These are phyloP conservation scores for Phoma herbarum DNA, from an alignment of 2,329 filamentous ascomycete genomes.

Conservation along the genomic window DNA sequence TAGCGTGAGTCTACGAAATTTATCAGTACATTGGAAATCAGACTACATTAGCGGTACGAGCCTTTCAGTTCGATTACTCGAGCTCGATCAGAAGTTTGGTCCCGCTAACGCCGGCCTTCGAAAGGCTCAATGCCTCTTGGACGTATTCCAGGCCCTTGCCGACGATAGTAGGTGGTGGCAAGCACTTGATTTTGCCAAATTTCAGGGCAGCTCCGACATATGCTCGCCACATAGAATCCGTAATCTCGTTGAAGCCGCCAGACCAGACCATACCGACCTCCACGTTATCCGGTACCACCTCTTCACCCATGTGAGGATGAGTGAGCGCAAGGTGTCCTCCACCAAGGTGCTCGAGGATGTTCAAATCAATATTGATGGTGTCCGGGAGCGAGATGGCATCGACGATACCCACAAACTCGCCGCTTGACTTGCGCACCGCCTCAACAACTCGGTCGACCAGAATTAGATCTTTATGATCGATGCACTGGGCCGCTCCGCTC, in stretches of 20 bases:
- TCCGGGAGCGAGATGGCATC: conserved; percentile 44
- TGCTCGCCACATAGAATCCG: conserved; percentile 37
- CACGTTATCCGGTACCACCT: conserved; percentile 42
- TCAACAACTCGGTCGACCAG: conserved; percentile 50
- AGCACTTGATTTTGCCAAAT: conserved; percentile 34
- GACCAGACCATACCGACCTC: conserved; percentile 43
- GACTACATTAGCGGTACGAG: not conserved
- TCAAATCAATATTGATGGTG: conserved; percentile 31
- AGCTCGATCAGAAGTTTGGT: conserved; percentile 54
- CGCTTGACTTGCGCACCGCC: conserved; percentile 44
- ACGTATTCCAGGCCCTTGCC: conserved; percentile 40
- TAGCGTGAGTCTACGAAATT: too few relatives aligned
- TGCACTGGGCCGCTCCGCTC: conserved; percentile 36
- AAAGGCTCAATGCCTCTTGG: conserved; percentile 35
- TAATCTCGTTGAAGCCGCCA: conserved; percentile 32
- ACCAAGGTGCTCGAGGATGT: conserved; percentile 38
- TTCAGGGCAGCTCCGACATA: conserved; percentile 38
- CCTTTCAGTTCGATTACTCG: conserved; percentile 5
- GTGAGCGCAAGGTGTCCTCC: conserved; percentile 49
- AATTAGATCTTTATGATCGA: conserved; percentile 37
- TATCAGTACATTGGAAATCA: too few relatives aligned
- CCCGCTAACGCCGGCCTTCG: conserved; percentile 48
- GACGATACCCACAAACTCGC: conserved; percentile 53
- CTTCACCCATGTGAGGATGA: conserved; percentile 45
- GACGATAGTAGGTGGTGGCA: conserved; percentile 37